Percentiles rank a stretch among this genome's conserved stretches.
These are phyloP conservation scores for Tylopilus sp. DNA, from an alignment of 768 basidiomycete species.

Conservation along the genomic window DNA sequence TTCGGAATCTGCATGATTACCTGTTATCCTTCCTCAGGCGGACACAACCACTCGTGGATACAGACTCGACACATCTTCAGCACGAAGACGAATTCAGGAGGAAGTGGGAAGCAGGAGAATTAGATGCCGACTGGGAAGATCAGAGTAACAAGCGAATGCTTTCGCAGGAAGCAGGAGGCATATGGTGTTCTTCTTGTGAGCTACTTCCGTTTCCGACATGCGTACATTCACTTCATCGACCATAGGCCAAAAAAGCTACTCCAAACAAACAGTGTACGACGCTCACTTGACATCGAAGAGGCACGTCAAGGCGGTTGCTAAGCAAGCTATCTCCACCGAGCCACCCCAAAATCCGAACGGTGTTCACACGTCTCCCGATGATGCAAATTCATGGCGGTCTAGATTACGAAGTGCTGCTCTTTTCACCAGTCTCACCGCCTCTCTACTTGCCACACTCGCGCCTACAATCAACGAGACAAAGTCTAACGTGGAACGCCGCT, in stretches of 20 bases:
- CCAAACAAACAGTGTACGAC: slow-evolving; percentile 97
- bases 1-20: slow-evolving; percentile 78
- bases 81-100: slow-evolving; percentile 68
- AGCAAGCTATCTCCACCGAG: slow-evolving; percentile 49
- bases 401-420: slow-evolving; percentile 66
- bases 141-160: slow-evolving; percentile 36
- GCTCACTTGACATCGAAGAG: slow-evolving; percentile 95
- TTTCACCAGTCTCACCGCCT: slow-evolving; percentile 65
- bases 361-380: slow-evolving; percentile 28
- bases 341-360: slow-evolving; percentile 36
- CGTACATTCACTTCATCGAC: slow-evolving; percentile 1
- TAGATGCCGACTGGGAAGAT: slow-evolving; percentile 70
- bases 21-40: slow-evolving; percentile 83
- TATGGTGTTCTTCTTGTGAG: slow-evolving; percentile 95
- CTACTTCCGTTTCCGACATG: slow-evolving; percentile 15
- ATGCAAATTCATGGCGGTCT: slow-evolving; percentile 31
- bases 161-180: slow-evolving; percentile 53
- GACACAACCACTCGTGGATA: slow-evolving; percentile 78
- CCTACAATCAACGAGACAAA: slow-evolving; percentile 83
- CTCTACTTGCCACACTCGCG: slow-evolving; percentile 62
- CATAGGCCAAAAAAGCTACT: slow-evolving; percentile 88
- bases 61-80: slow-evolving; percentile 62
- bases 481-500: slow-evolving; percentile 92
- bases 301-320: slow-evolving; percentile 87
- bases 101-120: slow-evolving; percentile 76